A percentile compares a stretch with the other conserved stretches of the same genome.
phyloP scores from a whole-genome alignment of 768 basidiomycete species.

The Xerocomus brunneocitrinus region DNA sequence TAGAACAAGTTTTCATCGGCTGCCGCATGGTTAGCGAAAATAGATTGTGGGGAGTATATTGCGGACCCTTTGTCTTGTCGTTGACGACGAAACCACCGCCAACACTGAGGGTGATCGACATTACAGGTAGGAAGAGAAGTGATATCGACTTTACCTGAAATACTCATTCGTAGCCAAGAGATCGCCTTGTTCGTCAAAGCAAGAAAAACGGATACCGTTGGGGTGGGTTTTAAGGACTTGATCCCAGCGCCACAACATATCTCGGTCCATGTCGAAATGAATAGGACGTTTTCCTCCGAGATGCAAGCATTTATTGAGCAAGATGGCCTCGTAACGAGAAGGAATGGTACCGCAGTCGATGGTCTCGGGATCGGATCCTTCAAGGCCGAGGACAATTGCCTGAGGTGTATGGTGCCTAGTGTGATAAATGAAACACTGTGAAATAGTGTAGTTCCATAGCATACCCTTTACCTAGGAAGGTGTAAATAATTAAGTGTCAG shows the following conservation, averaged over 20 bases:
- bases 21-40: constrained; percentile 23
- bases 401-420: constrained; percentile 82
- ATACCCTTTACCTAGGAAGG: constrained; percentile 67
- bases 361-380: constrained; percentile 91
- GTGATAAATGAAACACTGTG: constrained; percentile 1
- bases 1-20: constrained; percentile 95
- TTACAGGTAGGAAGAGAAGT: neutral
- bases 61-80: constrained; percentile 80
- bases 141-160: constrained; percentile 48
- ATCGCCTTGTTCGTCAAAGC: constrained; percentile 75
- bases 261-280: constrained; percentile 79
- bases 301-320: constrained; percentile 57
- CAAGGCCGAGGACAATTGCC: constrained; percentile 77
- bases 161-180: constrained; percentile 93
- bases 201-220: constrained; percentile 91
- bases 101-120: constrained; percentile 42
- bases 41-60: neutral
- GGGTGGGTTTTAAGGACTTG: constrained; percentile 85
- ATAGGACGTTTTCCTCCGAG: constrained; percentile 76
- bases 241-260: constrained; percentile 92
- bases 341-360: constrained; percentile 85
- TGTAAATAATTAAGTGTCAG: neutral
- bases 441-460: constrained; percentile 13
- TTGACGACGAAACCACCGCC: constrained; percentile 96
- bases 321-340: constrained; percentile 66